Base-by-base conservation (phyloP, 257 asterid genomes). In the Gynochthodes officinalis region DNA sequence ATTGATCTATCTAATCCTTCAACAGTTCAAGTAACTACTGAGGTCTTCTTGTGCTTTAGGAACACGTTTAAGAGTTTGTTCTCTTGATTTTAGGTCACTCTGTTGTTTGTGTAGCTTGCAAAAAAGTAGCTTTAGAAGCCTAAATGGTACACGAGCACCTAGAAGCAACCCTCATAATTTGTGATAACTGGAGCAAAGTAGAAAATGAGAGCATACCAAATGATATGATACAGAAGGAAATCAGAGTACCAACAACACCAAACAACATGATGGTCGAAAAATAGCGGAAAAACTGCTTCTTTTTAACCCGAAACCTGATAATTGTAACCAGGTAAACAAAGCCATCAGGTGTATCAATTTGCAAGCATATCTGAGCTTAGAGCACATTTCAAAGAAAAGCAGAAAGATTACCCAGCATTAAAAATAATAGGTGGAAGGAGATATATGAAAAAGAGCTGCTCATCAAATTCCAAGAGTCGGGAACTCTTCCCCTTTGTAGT, bases 391-490 rank as follows among this genome's bases (percentile, higher is more conserved):
- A 0, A 49, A 48, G 28, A 32, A 67, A 44, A 16, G 15, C 8
- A 28, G 11, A 67, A 48, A 48, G 27, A 59, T 70, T 40, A 88
- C 96, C 96, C 98, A 6, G 93, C 97, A 81, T 90, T 90, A 59
- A 90, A 92, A 62, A 92, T 90, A 74, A 92, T 89, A 39, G 98
- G 97, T 16, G 98, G 98, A 42, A 92, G 80, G 62, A 92, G 82
- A 83, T 88, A 92, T 42, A 84, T 87, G 63, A 92, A 92, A 77
- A 92, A 90, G 60, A 92, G 84, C n/a, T 86, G 85, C 74, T 85
- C 97, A 18, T 88, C 60, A 79, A 92, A 92, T 64, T 72, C 89
- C 76, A 90, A 66, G 16, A 89, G 25, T 33, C 83, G 77, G 0
- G 98, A 92, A 76, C 86, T 84, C 70, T 62, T 83, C 64, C 95